Conservation (phyloP, 768 basidiomycete genomes). For the Leucocoprinus sp. region DNA sequence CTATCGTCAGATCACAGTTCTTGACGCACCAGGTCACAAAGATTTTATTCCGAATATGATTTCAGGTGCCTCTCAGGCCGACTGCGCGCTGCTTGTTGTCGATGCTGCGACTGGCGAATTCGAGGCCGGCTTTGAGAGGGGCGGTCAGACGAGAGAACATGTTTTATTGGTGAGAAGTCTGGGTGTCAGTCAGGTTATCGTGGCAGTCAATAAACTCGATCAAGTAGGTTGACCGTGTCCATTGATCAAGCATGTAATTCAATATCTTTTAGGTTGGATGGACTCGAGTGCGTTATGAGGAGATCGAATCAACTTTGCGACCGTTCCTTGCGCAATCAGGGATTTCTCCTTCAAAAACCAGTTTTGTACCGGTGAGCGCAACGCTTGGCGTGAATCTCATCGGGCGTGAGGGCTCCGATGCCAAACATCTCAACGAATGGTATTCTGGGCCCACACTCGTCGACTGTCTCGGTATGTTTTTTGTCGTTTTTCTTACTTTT, state of each 20-base stretch:
- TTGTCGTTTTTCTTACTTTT: background rate
- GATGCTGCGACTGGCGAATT: slow-evolving; percentile 90
- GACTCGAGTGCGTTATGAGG: slow-evolving; percentile 75
- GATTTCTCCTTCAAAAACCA: slow-evolving; percentile 69
- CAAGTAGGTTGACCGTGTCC: slow-evolving; percentile 41
- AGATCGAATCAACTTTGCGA: slow-evolving; percentile 65
- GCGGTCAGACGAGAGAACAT: slow-evolving; percentile 95
- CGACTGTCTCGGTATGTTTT: slow-evolving; percentile 60
- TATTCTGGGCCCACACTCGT: slow-evolving; percentile 82
- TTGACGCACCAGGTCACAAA: slow-evolving; percentile 95
- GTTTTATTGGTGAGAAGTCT: slow-evolving; percentile 85
- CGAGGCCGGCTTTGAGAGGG: slow-evolving; percentile 89
- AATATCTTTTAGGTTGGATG: slow-evolving; percentile 63
- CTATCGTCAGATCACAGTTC: slow-evolving; percentile 77
- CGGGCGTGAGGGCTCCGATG: slow-evolving; percentile 37
- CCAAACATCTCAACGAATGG: slow-evolving; percentile 53
- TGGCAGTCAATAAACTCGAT: slow-evolving; percentile 95
- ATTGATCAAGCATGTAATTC: background rate
- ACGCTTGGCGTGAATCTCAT: slow-evolving; percentile 84
- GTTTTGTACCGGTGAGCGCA: slow-evolving; percentile 84
- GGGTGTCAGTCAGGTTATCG: slow-evolving; percentile 84
- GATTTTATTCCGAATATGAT: slow-evolving; percentile 99
- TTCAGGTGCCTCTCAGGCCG: slow-evolving; percentile 94
- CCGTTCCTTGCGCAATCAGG: slow-evolving; percentile 87
- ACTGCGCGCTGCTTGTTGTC: slow-evolving; percentile 88